phyloP scores from a whole-genome alignment of 805 yeast species.

The Kazachstania bromeliacearum region DNA sequence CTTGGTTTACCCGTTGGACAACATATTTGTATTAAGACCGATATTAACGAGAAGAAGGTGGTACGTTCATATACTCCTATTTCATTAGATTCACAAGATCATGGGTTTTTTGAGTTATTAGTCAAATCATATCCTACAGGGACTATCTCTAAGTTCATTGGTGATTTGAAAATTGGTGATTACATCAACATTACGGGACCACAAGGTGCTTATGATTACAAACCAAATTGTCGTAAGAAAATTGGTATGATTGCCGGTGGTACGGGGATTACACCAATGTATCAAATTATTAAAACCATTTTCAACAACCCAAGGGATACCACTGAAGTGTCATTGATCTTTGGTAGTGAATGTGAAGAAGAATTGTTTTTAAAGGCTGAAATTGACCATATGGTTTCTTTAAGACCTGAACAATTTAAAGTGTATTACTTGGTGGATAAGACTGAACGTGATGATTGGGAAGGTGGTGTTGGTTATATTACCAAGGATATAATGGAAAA shows the following conservation, averaged over 20 bases:
- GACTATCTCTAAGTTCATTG: constrained; percentile 67
- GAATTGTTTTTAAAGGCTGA: constrained; percentile 78
- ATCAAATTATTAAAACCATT: constrained; percentile 78
- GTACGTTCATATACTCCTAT: constrained; percentile 87
- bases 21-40: constrained; percentile 74
- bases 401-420: constrained; percentile 50
- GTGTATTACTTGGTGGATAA: constrained; percentile 47
- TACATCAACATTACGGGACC: constrained; percentile 77
- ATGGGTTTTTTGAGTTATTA: constrained; percentile 76
- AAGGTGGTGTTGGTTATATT: constrained; percentile 69
- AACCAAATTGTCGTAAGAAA: constrained; percentile 63
- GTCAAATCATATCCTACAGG: constrained; percentile 83
- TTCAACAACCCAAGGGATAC: constrained; percentile 66
- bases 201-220: constrained; percentile 76
- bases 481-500: constrained; percentile 53
- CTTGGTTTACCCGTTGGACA: constrained; percentile 92
- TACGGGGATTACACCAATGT: constrained; percentile 95
- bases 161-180: constrained; percentile 69
- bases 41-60: constrained; percentile 67
- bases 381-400: constrained; percentile 53
- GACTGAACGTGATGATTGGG: constrained; percentile 44
- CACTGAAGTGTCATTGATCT: constrained; percentile 65
- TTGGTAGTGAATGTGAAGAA: constrained; percentile 70
- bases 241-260: constrained; percentile 95
- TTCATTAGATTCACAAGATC: constrained; percentile 59